Percentiles rank a stretch among this genome's conserved stretches.
Conservation (phyloP, 2,329 filamentous ascomycete genomes). For the Gnomoniopsis smithogilvyi region DNA sequence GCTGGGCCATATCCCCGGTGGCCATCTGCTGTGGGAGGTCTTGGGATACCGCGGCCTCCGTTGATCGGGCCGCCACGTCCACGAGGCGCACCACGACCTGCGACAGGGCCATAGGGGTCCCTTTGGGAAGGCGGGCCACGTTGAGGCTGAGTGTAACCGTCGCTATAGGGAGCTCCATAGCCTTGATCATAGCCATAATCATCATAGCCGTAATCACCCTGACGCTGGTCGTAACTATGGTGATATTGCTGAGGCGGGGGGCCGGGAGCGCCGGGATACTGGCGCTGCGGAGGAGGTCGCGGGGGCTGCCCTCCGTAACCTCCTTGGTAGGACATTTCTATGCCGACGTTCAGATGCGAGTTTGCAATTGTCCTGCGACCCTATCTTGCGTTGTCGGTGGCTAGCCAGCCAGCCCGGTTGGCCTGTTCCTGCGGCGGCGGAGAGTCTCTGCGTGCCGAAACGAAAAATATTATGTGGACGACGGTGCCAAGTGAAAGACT, state of each 20-base stretch:
- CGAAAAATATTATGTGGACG: too few relatives aligned
- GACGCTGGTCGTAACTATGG: slow-evolving; percentile 44
- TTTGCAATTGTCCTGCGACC: slow-evolving; percentile 7
- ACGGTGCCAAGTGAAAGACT: neutral
- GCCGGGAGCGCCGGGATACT: slow-evolving; percentile 28
- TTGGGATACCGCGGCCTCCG: slow-evolving; percentile 41
- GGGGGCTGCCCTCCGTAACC: slow-evolving; percentile 42
- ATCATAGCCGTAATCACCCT: slow-evolving; percentile 44
- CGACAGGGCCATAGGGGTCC: slow-evolving; percentile 41
- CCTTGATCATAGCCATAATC: slow-evolving; percentile 40
- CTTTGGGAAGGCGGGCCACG: slow-evolving; percentile 39
- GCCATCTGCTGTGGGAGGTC: slow-evolving; percentile 37
- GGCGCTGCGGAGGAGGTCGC: slow-evolving; percentile 36
- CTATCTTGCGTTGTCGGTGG: neutral
- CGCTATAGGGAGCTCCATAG: slow-evolving; percentile 36
- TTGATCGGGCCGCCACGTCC: slow-evolving; percentile 39
- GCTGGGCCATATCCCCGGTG: slow-evolving; percentile 29
- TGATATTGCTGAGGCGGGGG: slow-evolving; percentile 32
- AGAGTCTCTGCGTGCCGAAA: neutral
- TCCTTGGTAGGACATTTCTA: slow-evolving; percentile 49
- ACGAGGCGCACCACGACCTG: slow-evolving; percentile 33
- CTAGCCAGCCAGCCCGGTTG: neutral
- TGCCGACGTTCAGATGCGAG: neutral
- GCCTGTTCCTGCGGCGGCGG: neutral
- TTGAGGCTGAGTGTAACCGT: slow-evolving; percentile 43